Conservation (phyloP, 139 green algal species). For the Chlorella sorokiniana region DNA sequence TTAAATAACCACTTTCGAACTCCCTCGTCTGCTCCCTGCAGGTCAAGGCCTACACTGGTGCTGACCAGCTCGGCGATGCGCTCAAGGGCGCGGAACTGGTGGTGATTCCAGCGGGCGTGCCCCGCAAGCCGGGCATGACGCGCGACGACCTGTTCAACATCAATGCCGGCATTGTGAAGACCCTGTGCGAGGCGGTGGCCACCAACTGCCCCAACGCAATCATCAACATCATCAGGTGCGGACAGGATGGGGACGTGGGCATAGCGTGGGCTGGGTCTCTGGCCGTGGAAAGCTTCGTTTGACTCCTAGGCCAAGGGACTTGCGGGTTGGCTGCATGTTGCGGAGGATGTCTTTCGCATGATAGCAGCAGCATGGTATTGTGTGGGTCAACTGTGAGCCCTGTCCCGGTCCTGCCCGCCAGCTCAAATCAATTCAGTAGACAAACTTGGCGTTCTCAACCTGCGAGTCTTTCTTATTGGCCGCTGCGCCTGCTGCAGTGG, state of each 20-base stretch:
- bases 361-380: too few relatives aligned
- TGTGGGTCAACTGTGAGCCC: too few relatives aligned
- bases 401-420: too few relatives aligned
- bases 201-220: conserved; percentile 78
- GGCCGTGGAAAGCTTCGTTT: too few relatives aligned
- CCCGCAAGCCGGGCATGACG: conserved; percentile 98
- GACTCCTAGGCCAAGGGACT: too few relatives aligned
- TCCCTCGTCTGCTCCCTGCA: not conserved
- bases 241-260: not conserved
- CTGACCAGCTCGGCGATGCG: conserved; percentile 79
- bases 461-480: too few relatives aligned
- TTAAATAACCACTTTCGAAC: not conserved
- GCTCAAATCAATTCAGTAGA: too few relatives aligned
- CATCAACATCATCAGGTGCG: conserved; percentile 56
- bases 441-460: too few relatives aligned
- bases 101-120: conserved; percentile 94
- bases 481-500: too few relatives aligned
- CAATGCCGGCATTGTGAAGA: conserved; percentile 93
- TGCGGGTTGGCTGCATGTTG: too few relatives aligned
- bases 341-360: too few relatives aligned
- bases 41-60: conserved; percentile 76
- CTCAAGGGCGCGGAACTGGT: conserved; percentile 89
- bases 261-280: too few relatives aligned
- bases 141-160: conserved; percentile 99
- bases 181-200: conserved; percentile 80